Evolutionary conservation across 352 stramenopile genomes (phyloP).

Genomic region (Globisporangium perplexum): DNA sequence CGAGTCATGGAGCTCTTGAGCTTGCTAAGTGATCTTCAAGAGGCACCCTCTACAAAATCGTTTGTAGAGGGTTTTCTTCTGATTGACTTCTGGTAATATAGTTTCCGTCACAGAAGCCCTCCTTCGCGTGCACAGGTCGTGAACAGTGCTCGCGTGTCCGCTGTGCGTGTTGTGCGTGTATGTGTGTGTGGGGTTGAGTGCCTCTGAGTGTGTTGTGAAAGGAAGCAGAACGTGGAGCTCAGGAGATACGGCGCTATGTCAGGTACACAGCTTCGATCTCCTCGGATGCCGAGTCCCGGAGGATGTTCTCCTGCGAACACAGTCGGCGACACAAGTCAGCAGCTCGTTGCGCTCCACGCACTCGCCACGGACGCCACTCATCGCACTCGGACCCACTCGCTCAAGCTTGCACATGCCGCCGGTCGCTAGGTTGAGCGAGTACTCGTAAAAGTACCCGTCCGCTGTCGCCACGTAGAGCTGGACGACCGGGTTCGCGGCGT

Average conservation of each 20-base stretch:
- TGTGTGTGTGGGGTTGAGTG: neutral
- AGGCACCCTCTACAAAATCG: too few relatives aligned
- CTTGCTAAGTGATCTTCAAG: neutral
- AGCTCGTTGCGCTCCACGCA: neutral
- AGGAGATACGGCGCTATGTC: conserved; percentile 25
- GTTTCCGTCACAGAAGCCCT: too few relatives aligned
- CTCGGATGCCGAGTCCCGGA: conserved; percentile 77
- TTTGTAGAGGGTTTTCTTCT: too few relatives aligned
- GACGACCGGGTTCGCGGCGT: conserved; percentile 38
- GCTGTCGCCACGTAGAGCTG: conserved; percentile 77
- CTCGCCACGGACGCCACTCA: neutral
- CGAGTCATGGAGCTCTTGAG: too few relatives aligned
- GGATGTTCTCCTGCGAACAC: conserved; percentile 62
- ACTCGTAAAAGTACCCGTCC: conserved; percentile 86
- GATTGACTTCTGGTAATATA: too few relatives aligned
- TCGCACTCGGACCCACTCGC: conserved; percentile 25
- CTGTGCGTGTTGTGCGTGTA: too few relatives aligned
- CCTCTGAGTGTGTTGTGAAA: neutral
- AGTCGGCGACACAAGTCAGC: neutral
- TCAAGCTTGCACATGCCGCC: conserved; percentile 83
- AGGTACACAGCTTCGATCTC: conserved; percentile 85
- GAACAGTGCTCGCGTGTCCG: too few relatives aligned
- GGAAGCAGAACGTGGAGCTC: neutral
- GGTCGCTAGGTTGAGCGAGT: conserved; percentile 63
- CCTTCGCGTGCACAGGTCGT: too few relatives aligned